Base-by-base conservation (phyloP, 1,284 basidiomycete species). In the Papiliotrema terrestris region DNA sequence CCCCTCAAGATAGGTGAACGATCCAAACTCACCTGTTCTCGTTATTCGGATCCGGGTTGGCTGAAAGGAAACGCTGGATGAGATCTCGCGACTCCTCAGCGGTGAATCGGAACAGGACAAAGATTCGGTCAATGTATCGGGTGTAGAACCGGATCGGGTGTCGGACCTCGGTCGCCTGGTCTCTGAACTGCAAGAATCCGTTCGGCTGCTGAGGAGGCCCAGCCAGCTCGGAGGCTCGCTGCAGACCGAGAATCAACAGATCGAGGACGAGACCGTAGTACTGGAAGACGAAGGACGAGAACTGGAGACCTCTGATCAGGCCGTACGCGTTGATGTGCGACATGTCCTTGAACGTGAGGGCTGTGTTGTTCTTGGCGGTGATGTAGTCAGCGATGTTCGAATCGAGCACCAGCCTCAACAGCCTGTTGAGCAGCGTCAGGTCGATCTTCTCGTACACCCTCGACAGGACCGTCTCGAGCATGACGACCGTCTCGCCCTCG, bases 361-460 rank as follows among this genome's bases (percentile, higher is more conserved):
- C 87, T 44, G 89, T 91, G 75, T 97, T 98, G 80, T 96, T 96
- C 84, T 97, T 96, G 22, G 92, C 89, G 2, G 93, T 98, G 73
- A 96, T 96, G 76, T 97, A 98, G 72, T 97, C 93, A 20, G 94
- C 94, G 79, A 98, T 75, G 74, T 98, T 98, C 80, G 97, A 94
- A 70, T 98, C 93, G 63, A 97, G 82, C 67, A 98, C 95, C 43
- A 97, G 84, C 53, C 93, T 89, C 38, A 97, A 81, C 3, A 98
- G 83, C 68, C 92, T 88, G 76, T 96, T 95, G 61, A 98, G 83
- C 35, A 97, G 80, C 0, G 94, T 98, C 63, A 97, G 75, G 74
- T 98, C 94, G 62, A 98, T 88, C 83, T 98, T 97, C 81, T 97
- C 94, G 75, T 96, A 97, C 23, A 95, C 92, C 77, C 95, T 91